Evolutionary conservation across 2,329 filamentous ascomycete genomes (phyloP).

Genomic region (Emmonsiellopsis sp.): DNA sequence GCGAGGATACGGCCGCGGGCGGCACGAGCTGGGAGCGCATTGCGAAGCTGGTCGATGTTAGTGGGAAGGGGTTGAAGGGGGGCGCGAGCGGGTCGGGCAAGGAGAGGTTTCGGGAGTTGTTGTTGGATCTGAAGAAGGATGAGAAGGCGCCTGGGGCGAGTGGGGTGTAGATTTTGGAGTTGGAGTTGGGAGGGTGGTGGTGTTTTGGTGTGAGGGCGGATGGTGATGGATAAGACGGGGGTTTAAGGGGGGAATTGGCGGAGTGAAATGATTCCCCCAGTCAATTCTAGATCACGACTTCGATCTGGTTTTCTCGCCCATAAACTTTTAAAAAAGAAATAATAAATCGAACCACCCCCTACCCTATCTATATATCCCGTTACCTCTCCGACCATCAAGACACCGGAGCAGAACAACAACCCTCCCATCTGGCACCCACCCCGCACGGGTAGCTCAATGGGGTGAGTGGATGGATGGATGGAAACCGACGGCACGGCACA

Average conservation of each 20-base stretch:
- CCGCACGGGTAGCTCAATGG: neutral
- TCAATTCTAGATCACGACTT: too few relatives aligned
- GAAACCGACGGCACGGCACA: neutral
- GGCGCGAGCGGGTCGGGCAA: constrained; percentile 87
- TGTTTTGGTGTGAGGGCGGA: neutral
- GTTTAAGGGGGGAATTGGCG: too few relatives aligned
- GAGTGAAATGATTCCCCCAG: too few relatives aligned
- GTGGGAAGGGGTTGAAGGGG: constrained; percentile 80
- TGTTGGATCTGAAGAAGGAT: constrained; percentile 83
- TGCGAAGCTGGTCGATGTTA: constrained; percentile 92
- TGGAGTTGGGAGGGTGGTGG: neutral
- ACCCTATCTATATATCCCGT: too few relatives aligned
- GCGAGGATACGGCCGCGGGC: constrained; percentile 87
- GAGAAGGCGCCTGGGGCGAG: constrained; percentile 64
- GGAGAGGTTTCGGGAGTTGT: constrained; percentile 86
- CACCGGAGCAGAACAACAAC: too few relatives aligned
- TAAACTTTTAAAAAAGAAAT: too few relatives aligned
- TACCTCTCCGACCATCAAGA: too few relatives aligned
- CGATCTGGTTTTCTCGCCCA: too few relatives aligned
- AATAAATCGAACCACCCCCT: too few relatives aligned
- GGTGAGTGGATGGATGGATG: neutral
- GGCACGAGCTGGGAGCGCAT: constrained; percentile 99
- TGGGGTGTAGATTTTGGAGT: constrained; percentile 27
- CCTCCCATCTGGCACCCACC: too few relatives aligned
- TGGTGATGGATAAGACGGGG: neutral